phyloP scores from a whole-genome alignment of 108 stramenopile species.

The Pseudonitzschia delicatissima region DNA sequence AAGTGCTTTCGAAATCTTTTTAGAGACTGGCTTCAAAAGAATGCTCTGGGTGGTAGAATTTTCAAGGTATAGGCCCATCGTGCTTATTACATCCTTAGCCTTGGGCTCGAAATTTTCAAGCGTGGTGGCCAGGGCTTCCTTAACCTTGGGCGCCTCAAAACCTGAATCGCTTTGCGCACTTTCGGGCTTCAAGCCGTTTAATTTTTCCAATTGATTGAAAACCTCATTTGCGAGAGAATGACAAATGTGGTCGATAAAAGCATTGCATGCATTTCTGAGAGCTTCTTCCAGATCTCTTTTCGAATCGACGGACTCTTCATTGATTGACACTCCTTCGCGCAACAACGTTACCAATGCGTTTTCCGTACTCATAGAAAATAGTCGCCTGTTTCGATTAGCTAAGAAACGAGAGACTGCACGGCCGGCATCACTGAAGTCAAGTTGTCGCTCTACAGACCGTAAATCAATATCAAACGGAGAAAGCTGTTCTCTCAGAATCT shows the following conservation, averaged over 20 bases:
- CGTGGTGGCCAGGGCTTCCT: slow-evolving; percentile 42
- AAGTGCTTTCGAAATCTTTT: slow-evolving; percentile 65
- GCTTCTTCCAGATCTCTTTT: slow-evolving; percentile 90
- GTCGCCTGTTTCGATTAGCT: slow-evolving; percentile 80
- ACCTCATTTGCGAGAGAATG: slow-evolving; percentile 53
- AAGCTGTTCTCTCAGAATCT: slow-evolving; percentile 91
- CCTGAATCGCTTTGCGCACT: slow-evolving; percentile 13
- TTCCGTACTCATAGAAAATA: slow-evolving; percentile 87
- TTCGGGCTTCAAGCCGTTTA: slow-evolving; percentile 20
- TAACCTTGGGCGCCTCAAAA: slow-evolving; percentile 35
- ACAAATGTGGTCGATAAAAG: slow-evolving; percentile 85
- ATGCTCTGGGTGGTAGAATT: slow-evolving; percentile 79
- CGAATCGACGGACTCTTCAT: slow-evolving; percentile 83
- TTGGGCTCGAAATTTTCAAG: slow-evolving; percentile 45
- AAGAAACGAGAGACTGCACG: slow-evolving; percentile 83
- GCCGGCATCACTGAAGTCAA: slow-evolving; percentile 89
- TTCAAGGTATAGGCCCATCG: slow-evolving; percentile 82
- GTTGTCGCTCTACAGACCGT: slow-evolving; percentile 79
- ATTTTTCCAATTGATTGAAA: slow-evolving; percentile 44
- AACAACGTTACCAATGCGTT: slow-evolving; percentile 85
- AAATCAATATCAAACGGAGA: slow-evolving; percentile 92
- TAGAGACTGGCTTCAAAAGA: slow-evolving; percentile 75
- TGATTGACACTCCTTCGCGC: slow-evolving; percentile 82
- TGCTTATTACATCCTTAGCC: slow-evolving; percentile 45
- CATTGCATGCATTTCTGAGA: slow-evolving; percentile 81